Percentiles rank a stretch among this genome's conserved stretches.
Conservation (phyloP, 2,329 filamentous ascomycete genomes). For the Xylaria sp. region DNA sequence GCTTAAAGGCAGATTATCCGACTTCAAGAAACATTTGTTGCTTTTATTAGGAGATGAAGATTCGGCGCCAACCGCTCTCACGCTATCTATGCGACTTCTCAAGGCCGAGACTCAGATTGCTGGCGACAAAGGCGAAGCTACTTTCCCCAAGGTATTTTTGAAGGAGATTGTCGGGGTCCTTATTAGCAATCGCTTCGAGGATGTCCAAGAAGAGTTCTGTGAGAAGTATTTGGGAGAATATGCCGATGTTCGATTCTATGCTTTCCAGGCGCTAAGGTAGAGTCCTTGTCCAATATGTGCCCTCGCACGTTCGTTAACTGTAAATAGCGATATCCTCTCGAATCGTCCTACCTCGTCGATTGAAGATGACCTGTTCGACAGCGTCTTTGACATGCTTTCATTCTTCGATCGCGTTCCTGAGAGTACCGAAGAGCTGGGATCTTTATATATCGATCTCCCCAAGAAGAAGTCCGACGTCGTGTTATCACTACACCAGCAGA, state of each 20-base stretch:
- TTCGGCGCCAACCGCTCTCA: slow-evolving; percentile 76
- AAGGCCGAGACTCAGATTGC: slow-evolving; percentile 79
- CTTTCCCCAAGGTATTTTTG: slow-evolving; percentile 76
- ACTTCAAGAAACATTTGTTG: slow-evolving; percentile 74
- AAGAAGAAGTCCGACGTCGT: slow-evolving; percentile 75
- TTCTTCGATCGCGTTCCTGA: slow-evolving; percentile 76
- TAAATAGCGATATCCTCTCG: slow-evolving; percentile 48
- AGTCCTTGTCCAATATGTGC: neutral
- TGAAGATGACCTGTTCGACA: slow-evolving; percentile 60
- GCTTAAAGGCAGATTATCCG: slow-evolving; percentile 78
- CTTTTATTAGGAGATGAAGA: slow-evolving; percentile 70
- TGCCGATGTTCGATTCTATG: slow-evolving; percentile 86
- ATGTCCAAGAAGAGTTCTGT: slow-evolving; percentile 76
- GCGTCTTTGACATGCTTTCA: slow-evolving; percentile 70
- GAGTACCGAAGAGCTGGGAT: slow-evolving; percentile 71
- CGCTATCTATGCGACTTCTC: slow-evolving; percentile 82
- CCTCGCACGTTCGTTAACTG: slow-evolving; percentile 15
- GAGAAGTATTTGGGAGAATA: slow-evolving; percentile 82
- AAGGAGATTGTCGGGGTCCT: slow-evolving; percentile 71
- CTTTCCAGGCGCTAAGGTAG: slow-evolving; percentile 79
- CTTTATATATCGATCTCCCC: slow-evolving; percentile 73
- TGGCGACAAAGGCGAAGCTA: slow-evolving; percentile 69
- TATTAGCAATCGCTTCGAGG: slow-evolving; percentile 66
- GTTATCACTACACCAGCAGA: slow-evolving; percentile 74
- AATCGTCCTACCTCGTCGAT: slow-evolving; percentile 39